Percentiles rank a stretch among this genome's conserved stretches.
Evolutionary conservation across 1,284 basidiomycete genomes (phyloP).

Genomic region (Boletellus dicymbophilus): DNA sequence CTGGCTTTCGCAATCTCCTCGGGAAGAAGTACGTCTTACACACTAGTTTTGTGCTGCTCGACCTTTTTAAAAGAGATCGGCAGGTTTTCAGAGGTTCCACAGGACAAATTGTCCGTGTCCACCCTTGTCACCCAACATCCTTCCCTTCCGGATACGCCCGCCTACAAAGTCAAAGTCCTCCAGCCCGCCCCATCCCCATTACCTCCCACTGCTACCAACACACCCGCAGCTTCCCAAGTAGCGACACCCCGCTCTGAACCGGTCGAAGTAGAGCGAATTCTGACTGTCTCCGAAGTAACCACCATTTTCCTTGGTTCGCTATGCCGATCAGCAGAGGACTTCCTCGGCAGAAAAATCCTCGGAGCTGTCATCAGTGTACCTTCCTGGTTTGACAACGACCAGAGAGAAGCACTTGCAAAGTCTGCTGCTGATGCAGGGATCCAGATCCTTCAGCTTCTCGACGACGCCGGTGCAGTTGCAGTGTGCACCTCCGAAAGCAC

Average conservation of each 20-base stretch:
- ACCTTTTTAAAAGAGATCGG: not conserved
- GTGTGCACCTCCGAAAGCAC: slow-evolving; percentile 53
- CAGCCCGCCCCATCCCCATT: slow-evolving; percentile 70
- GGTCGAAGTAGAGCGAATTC: slow-evolving; percentile 69
- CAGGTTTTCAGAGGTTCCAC: slow-evolving; percentile 77
- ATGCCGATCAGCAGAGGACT: slow-evolving; percentile 88
- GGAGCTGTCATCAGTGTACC: slow-evolving; percentile 90
- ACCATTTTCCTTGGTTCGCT: slow-evolving; percentile 88
- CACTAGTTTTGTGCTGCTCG: not conserved
- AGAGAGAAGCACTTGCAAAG: slow-evolving; percentile 71
- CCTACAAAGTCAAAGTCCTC: slow-evolving; percentile 86
- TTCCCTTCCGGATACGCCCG: slow-evolving; percentile 71
- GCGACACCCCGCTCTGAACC: slow-evolving; percentile 83
- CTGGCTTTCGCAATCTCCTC: slow-evolving; percentile 90
- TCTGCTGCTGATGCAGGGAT: slow-evolving; percentile 86
- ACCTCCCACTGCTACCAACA: slow-evolving; percentile 51
- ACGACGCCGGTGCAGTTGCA: slow-evolving; percentile 82
- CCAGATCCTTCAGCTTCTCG: slow-evolving; percentile 82
- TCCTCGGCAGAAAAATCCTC: slow-evolving; percentile 81
- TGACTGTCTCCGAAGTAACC: slow-evolving; percentile 86
- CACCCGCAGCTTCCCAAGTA: slow-evolving; percentile 68
- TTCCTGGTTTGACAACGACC: slow-evolving; percentile 69
- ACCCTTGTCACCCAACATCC: slow-evolving; percentile 78
- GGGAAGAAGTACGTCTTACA: slow-evolving; percentile 75
- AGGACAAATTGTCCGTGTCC: slow-evolving; percentile 52